Conservation (phyloP, 306 rosid species). For the Prunus mongolica region DNA sequence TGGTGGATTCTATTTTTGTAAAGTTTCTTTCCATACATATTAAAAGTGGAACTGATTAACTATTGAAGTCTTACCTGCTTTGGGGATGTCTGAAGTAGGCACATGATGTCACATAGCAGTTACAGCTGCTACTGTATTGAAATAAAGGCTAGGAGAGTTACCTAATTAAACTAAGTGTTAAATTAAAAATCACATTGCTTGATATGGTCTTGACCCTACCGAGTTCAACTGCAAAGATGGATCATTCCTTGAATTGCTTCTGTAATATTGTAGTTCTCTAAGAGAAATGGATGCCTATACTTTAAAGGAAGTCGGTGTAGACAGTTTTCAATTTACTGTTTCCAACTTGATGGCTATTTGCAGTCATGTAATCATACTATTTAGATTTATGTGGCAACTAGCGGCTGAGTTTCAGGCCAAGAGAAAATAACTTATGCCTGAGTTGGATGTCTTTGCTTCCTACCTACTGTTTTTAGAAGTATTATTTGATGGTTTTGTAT, state of each 20-base stretch:
- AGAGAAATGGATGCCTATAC: background rate
- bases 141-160: background rate
- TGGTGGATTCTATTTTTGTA: background rate
- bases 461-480: background rate
- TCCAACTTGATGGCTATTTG: background rate
- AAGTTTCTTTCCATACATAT: background rate
- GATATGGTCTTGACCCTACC: background rate
- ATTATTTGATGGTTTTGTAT: background rate
- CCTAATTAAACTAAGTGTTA: background rate
- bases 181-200: background rate
- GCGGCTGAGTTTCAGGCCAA: background rate
- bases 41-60: background rate
- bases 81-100: background rate
- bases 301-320: background rate
- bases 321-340: background rate
- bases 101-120: background rate
- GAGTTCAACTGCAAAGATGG: background rate
- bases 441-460: background rate
- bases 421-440: background rate
- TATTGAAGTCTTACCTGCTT: background rate
- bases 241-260: background rate
- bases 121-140: background rate
- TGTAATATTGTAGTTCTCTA: background rate
- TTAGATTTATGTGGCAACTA: background rate
- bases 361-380: background rate